Evolutionary conservation across 2,329 filamentous ascomycete genomes (phyloP), one percentile per base, ranked within the genome.

Genomic region (Monosporascus sp.): DNA sequence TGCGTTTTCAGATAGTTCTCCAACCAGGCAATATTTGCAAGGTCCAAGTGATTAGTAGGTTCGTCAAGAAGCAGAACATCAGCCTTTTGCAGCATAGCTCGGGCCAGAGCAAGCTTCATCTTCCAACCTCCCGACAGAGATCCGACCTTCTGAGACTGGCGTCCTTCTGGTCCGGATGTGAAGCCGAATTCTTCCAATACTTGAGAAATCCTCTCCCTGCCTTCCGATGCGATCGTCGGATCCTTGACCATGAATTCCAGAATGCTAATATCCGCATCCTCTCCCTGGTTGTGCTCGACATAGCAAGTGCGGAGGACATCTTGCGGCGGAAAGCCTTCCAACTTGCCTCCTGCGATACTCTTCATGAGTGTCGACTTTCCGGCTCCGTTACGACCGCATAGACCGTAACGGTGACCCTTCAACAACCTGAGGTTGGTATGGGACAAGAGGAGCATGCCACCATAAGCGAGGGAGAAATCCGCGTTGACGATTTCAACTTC

Each of bases 341-440:
- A 82, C 80, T 99, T 99, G 67, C 92, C 93, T 55, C 88, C 88
- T 49, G 94, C 90, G 65, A 99, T 99, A 70, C 89, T 91, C 69
- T 91, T 90, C 94, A 99, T 97, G 54, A 99, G 82, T 1, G 94
- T 99, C n/a, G 94, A 97, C 77, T 99, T 99, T 68, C 94, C 94
- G 53, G 92, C 91, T 76, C 94, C 94, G 71, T 99, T 99, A 64
- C 93, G 89, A 65, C 94, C 94, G 66, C 93, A 97, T 19, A 99
- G 88, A 71, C 94, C 94, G 69, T 99, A 99, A 55, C 94, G 88
- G 73, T 97, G 94, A 53, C 94, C 94, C 79, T 97, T 97, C 66
- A 97, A 82, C 8, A 99, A 84, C 43, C 91, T 87, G 44, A 99
- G 79, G 71, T 97, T 97, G 61, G 94, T 97, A 76, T 97, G 94